phyloP scores from a whole-genome alignment of 169 alveolate genomes.

The Babesia bovis region DNA sequence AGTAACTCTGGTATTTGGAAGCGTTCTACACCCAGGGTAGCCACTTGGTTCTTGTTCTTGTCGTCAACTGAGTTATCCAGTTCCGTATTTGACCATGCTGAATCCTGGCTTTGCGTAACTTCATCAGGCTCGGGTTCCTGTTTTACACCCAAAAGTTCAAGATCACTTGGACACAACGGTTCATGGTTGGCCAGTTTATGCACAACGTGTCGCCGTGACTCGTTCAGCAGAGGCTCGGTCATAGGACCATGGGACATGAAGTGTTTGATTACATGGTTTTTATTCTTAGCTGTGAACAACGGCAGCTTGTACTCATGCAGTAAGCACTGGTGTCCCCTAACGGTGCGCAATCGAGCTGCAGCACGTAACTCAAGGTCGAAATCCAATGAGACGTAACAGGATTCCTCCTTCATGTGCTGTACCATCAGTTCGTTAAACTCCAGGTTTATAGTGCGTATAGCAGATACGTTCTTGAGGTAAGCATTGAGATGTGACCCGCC shows the following conservation, averaged over 20 bases:
- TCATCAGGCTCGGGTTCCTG: background rate
- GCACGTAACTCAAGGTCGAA: conserved; percentile 63
- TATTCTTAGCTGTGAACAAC: conserved; percentile 26
- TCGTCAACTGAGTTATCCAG: background rate
- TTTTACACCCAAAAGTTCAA: conserved; percentile 5
- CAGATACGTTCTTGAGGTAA: conserved; percentile 74
- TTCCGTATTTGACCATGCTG: background rate
- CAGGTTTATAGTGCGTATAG: conserved; percentile 76
- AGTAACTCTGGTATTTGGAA: conserved; percentile 56
- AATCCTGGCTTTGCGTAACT: background rate
- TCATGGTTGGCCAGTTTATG: conserved; percentile 29
- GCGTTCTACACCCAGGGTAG: conserved; percentile 45
- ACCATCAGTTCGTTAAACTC: conserved; percentile 83
- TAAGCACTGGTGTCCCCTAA: conserved; percentile 28
- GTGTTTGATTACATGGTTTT: conserved; percentile 30
- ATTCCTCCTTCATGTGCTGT: conserved; percentile 75
- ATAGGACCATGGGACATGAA: conserved; percentile 40
- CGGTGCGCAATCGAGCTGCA: conserved; percentile 21
- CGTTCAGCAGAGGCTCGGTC: conserved; percentile 50
- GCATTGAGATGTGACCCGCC: conserved; percentile 81
- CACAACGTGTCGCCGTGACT: conserved; percentile 5
- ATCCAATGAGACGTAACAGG: conserved; percentile 63
- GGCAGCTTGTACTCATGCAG: conserved; percentile 53
- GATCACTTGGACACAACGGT: background rate
- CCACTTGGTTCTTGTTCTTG: conserved; percentile 18